These are phyloP conservation scores for Acarospora socialis DNA, from an alignment of 2,329 filamentous ascomycete species.

Conservation along the genomic window DNA sequence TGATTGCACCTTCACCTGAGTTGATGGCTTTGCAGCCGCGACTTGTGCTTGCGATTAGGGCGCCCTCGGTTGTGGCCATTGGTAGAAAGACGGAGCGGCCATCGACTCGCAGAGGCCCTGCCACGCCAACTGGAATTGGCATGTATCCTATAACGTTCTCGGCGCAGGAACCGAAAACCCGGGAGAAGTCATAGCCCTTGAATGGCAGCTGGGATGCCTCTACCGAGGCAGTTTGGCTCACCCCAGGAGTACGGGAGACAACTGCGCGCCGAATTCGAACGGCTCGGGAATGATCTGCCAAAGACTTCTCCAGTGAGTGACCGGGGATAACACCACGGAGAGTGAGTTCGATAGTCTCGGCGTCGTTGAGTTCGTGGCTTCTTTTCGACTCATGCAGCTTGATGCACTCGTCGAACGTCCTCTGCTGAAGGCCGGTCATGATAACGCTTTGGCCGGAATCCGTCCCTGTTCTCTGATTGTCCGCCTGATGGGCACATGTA, in stretches of 20 bases:
- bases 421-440: too few species aligned
- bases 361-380: slow-evolving; percentile 71
- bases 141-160: slow-evolving; percentile 97
- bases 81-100: slow-evolving; percentile 93
- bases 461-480: too few species aligned
- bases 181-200: slow-evolving; percentile 84
- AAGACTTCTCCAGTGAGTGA: slow-evolving; percentile 82
- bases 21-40: slow-evolving; percentile 98
- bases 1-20: slow-evolving; percentile 79
- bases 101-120: slow-evolving; percentile 84
- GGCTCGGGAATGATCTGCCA: slow-evolving; percentile 80
- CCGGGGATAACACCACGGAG: slow-evolving; percentile 86
- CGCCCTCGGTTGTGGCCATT: slow-evolving; percentile 98
- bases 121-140: slow-evolving; percentile 85
- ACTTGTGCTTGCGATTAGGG: slow-evolving; percentile 83
- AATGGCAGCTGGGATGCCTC: slow-evolving; percentile 81
- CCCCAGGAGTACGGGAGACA: slow-evolving; percentile 74
- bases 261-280: slow-evolving; percentile 85
- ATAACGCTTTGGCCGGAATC: too few species aligned
- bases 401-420: too few species aligned
- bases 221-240: slow-evolving; percentile 61
- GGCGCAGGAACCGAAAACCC: slow-evolving; percentile 91
- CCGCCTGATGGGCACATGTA: too few species aligned
- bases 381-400: too few species aligned
- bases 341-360: slow-evolving; percentile 71